Base-by-base conservation (phyloP, 73 alveolate genomes). In the Tetrahymena borealis region DNA sequence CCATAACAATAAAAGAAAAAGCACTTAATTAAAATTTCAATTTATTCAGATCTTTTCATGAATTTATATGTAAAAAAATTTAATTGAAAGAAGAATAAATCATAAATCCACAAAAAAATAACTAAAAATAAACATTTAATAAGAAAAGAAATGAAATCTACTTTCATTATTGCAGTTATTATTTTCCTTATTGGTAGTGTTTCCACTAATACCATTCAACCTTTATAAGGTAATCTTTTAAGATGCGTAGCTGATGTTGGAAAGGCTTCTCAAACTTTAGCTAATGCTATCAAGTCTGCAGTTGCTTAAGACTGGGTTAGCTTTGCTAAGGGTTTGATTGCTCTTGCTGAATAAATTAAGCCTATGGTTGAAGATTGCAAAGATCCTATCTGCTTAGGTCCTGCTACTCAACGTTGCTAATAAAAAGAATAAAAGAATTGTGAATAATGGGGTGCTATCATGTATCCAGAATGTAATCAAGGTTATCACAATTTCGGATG, bases 401-500 rank as follows among this genome's bases (percentile, higher is more conserved):
- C 85, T 60, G 85, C 85, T 20, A 60, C 36, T 60, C 9, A 60
- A 60, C 85, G 85, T 60, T 60, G 85, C 13, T n/a, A 60, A 60
- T 35, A 60, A 60, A 60, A 60, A 16, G 85, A 60, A 60, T 60
- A 60, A 60, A 60, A 60, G 10, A 10, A 60, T 24, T 60, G 85
- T 60, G 96, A 93, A 90, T 10, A 93, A 90, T 42, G 91, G 39
- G 96, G 94, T 39, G 91, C 91, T 11, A 37, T 93, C 28, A 77
- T 91, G 39, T 93, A 93, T 38, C 94, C 96, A 16, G 38, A 18
- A 0, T 93, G 96, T 77, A 93, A 93, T 32, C 85, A 36, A 12
- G 94, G 96, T 0, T 93, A 93, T 43, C 78, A 90, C 32, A 93
- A 93, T 15, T 93, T 93, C 11, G 96, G 96, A 60, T 60, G 85